phyloP scores from a whole-genome alignment of 495 filamentous ascomycete species.

The Penicillium atrosanguineum region DNA sequence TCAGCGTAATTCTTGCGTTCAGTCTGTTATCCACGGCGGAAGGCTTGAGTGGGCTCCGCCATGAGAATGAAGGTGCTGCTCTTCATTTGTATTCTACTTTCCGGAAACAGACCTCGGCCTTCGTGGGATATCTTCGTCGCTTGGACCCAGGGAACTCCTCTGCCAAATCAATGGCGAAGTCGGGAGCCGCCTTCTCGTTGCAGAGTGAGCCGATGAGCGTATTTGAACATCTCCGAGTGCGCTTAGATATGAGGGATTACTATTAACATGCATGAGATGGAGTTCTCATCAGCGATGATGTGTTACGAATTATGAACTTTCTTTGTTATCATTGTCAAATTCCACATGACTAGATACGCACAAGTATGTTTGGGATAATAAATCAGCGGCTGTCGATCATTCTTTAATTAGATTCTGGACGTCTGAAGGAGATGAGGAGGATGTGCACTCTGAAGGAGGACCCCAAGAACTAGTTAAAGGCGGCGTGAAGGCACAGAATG shows the following conservation, averaged over 20 bases:
- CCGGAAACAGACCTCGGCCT: slow-evolving; percentile 65
- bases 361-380: too few species aligned
- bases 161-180: slow-evolving; percentile 30
- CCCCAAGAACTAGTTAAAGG: too few species aligned
- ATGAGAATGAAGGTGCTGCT: slow-evolving; percentile 42
- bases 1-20: slow-evolving; percentile 68
- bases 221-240: slow-evolving; percentile 48
- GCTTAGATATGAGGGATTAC: slow-evolving; percentile 50
- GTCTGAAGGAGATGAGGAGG: too few species aligned
- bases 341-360: too few species aligned
- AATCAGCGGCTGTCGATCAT: too few species aligned
- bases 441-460: too few species aligned
- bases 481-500: too few species aligned
- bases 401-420: too few species aligned
- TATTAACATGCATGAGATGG: slow-evolving; percentile 27
- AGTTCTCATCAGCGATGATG: background rate
- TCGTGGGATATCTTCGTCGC: slow-evolving; percentile 44
- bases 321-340: background rate
- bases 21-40: slow-evolving; percentile 47
- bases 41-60: slow-evolving; percentile 36
- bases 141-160: slow-evolving; percentile 49
- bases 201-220: slow-evolving; percentile 36
- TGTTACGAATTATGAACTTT: background rate
- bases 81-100: slow-evolving; percentile 60
- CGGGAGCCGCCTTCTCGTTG: slow-evolving; percentile 26